phyloP scores from a whole-genome alignment of 2,329 filamentous ascomycete species.

The Alternaria sp. region DNA sequence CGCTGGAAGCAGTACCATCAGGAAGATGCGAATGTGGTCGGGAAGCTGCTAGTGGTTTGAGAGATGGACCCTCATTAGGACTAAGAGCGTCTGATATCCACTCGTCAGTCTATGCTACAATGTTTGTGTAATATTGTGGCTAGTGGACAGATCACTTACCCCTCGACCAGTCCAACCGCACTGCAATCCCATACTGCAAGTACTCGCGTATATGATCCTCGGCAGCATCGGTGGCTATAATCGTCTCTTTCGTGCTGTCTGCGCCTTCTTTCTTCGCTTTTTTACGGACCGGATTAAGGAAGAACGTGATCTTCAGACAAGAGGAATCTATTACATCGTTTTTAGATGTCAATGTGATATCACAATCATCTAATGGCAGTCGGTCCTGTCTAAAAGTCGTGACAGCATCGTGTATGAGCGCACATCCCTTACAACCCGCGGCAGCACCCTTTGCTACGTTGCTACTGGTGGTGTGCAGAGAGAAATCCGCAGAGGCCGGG shows the following conservation, averaged over 20 bases:
- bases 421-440: neutral
- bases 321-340: accelerated
- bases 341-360: accelerated
- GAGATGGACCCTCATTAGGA: neutral
- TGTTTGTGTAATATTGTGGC: neutral
- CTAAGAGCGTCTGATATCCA: neutral
- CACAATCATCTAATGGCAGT: neutral
- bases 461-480: neutral
- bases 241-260: neutral
- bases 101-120: neutral
- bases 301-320: neutral
- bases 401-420: neutral
- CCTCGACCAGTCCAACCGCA: neutral
- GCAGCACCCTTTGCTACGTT: neutral
- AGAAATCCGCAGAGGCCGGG: neutral
- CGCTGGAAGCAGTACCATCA: neutral
- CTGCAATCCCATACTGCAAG: accelerated
- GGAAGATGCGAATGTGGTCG: neutral
- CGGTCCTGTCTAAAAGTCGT: neutral
- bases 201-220: neutral
- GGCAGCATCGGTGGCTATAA: neutral
- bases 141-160: neutral
- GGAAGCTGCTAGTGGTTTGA: neutral
- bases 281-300: neutral
- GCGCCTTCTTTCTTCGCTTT: neutral